phyloP scores from a whole-genome alignment of 306 rosid species.

The Calophaca sinica region DNA sequence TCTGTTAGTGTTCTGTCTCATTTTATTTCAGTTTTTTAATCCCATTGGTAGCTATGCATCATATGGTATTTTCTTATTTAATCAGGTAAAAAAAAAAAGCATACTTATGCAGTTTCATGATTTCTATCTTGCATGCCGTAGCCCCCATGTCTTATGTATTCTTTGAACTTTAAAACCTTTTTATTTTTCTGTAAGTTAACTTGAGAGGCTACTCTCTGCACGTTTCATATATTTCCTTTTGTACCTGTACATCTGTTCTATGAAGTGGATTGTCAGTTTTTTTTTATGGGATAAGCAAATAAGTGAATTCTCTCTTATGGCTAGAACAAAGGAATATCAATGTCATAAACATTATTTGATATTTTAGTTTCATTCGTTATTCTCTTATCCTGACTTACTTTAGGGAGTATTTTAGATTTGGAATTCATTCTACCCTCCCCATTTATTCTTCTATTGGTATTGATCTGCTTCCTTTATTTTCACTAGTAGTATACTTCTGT shows the following conservation, averaged over 20 bases:
- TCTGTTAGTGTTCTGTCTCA: not conserved
- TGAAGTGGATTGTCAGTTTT: not conserved
- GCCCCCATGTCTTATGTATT: not conserved
- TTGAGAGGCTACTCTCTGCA: not conserved
- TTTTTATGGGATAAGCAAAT: not conserved
- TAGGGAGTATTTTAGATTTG: conserved; percentile 19
- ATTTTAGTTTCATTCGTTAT: not conserved
- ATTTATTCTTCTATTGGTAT: not conserved
- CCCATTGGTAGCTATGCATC: not conserved
- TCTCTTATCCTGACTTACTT: not conserved
- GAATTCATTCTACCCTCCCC: not conserved
- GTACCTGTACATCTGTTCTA: not conserved
- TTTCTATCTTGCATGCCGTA: conserved; percentile 11
- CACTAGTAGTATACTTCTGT: not conserved
- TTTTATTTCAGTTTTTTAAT: conserved; percentile 1
- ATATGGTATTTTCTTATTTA: not conserved
- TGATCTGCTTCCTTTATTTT: not conserved
- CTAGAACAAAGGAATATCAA: conserved; percentile 1
- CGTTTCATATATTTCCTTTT: not conserved
- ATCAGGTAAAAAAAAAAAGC: not conserved
- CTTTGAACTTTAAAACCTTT: not conserved
- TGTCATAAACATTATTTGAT: not conserved
- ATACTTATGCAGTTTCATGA: not conserved
- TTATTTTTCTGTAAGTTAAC: not conserved
- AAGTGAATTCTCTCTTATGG: not conserved